Evolutionary conservation across 345 rosid species (phyloP).

Genomic region (Isatis tinctoria): DNA sequence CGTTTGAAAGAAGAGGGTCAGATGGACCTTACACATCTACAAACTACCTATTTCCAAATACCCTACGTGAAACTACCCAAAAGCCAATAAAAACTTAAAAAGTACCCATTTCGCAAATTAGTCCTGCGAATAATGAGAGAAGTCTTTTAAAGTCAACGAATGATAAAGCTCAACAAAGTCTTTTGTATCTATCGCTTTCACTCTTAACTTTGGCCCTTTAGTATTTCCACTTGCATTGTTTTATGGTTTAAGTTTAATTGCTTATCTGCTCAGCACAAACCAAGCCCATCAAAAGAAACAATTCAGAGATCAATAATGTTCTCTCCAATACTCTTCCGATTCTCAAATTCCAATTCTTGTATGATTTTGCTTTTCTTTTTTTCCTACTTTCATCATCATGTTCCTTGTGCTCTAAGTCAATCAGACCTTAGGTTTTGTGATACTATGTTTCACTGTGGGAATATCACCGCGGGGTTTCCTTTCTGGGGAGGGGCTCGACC

Average conservation of each 20-base stretch:
- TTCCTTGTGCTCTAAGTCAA: conserved; percentile 12
- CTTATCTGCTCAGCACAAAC: not conserved
- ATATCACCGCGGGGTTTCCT: conserved; percentile 30
- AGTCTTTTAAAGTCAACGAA: too few relatives aligned
- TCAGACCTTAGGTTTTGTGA: not conserved
- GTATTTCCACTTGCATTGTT: not conserved
- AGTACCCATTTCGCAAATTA: too few relatives aligned
- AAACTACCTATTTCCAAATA: too few relatives aligned
- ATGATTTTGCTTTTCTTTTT: not conserved
- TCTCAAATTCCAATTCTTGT: conserved; percentile 2
- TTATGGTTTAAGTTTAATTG: not conserved
- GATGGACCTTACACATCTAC: too few relatives aligned
- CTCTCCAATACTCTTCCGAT: not conserved
- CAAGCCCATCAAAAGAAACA: not conserved
- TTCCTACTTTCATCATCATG: not conserved
- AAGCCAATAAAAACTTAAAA: too few relatives aligned
- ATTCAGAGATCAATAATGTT: conserved; percentile 10
- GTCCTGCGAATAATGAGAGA: too few relatives aligned
- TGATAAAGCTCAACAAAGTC: too few relatives aligned
- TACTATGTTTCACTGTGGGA: conserved; percentile 29
- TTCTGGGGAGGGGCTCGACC: conserved; percentile 36
- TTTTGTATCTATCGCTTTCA: not conserved
- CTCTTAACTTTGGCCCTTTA: conserved; percentile 14
- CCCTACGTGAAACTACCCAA: too few relatives aligned
- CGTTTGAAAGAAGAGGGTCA: too few relatives aligned